Conservation (phyloP, 129 eudicot genomes). For the Arctium lappa region DNA sequence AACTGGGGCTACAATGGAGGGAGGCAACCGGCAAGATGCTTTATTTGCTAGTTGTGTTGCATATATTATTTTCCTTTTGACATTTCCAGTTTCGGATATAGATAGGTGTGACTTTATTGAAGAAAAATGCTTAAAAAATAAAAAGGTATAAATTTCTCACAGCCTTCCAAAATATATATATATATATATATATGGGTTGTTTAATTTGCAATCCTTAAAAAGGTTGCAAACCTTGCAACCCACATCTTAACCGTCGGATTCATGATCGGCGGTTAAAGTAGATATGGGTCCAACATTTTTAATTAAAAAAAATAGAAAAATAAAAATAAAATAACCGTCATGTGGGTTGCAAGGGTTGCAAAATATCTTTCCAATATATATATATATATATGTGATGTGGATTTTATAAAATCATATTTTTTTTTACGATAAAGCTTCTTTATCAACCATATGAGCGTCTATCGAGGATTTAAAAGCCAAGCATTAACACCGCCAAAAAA, state of each 20-base stretch:
- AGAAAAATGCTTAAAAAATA: background rate
- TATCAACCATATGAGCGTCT: background rate
- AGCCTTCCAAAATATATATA: no score
- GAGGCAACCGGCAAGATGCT: background rate
- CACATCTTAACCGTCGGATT: no score
- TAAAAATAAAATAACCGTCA: no score
- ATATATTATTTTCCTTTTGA: background rate
- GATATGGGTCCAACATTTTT: no score
- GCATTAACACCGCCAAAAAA: background rate
- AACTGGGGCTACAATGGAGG: background rate
- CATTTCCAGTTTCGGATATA: background rate
- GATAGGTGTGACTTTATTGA: background rate
- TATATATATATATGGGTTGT: no score
- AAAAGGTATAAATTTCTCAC: background rate
- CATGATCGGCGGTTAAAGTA: no score
- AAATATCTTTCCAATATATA: no score
- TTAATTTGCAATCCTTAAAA: no score
- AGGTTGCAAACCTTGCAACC: no score
- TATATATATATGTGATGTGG: no score
- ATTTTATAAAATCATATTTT: background rate
- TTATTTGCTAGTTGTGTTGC: slow-evolving; percentile 1
- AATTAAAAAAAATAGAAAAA: no score
- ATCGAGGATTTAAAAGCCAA: background rate
- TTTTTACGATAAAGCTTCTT: background rate
- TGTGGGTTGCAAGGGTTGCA: no score